Base-by-base conservation (phyloP, 176 grass and related monocot genomes). In the Eleusine coracana region DNA sequence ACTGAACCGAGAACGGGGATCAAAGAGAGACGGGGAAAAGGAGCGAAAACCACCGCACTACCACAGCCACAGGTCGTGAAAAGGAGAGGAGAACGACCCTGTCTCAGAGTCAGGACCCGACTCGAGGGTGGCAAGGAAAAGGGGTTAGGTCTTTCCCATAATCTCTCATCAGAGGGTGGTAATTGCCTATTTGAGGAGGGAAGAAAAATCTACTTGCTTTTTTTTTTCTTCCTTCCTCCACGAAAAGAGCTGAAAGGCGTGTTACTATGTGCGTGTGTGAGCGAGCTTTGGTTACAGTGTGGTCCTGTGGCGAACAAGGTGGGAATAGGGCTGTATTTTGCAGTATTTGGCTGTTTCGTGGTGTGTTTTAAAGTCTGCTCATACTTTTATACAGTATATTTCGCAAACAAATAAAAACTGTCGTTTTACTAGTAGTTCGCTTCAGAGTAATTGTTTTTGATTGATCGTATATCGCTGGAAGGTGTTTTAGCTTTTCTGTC, bases 81-180 rank as follows among this genome's bases (percentile, higher is more conserved):
- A 84, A 45, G 64, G 78, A 89, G n/a, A 18, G 41, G 87, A 69
- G 70, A 70, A 62, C 31, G 63, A 75, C 63, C 34, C 38, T 39
- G 37, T 58, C 70, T 15, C 25, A 34, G 31, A 34, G 58, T 15
- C 25, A 70, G 27, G 79, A 5, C 29, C 54, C 55, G 34, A 36
- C 42, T 48, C 42, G 7, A 2, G 10, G 20, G 42, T 10, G 42
- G 56, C 66, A 58, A 34, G 18, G 25, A 18, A n/a, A 6, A 3
- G 1, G 12, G 0, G 7, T 15, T 71, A 13, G 45, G 44, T 89
- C 71, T 89, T 81, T 74, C 68, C 59, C 49, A 40, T 28, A 41
- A 69, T 12, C 18, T 8, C 25, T 83, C 76, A 7, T 44, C 4
- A 44, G 44, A 65, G 25, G 7, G 20, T 0, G 5, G 79, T 27